Evolutionary conservation across 768 basidiomycete species (phyloP).

Genomic region (Suillus subluteus): DNA sequence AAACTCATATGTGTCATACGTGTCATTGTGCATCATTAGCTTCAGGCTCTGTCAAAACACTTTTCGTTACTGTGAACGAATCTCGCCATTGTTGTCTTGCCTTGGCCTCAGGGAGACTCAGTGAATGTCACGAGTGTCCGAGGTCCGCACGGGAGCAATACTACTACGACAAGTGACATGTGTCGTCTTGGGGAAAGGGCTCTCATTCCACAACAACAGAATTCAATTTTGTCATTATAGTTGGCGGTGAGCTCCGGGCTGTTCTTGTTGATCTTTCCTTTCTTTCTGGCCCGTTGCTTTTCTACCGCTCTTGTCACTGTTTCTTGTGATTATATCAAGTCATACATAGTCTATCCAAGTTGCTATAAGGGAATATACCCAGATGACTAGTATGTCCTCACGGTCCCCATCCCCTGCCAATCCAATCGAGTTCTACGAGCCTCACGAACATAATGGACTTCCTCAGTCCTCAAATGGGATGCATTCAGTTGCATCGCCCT

Average conservation of each 20-base stretch:
- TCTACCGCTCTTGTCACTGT: slow-evolving; percentile 17
- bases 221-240: slow-evolving; percentile 6
- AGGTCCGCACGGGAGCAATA: slow-evolving; percentile 19
- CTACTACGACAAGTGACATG: neutral
- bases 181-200: slow-evolving; percentile 4
- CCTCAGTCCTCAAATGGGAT: slow-evolving; percentile 13
- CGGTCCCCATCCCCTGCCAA: slow-evolving; percentile 20
- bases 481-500: slow-evolving; percentile 15
- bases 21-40: neutral
- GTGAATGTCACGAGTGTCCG: slow-evolving; percentile 17
- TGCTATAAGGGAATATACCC: slow-evolving; percentile 16
- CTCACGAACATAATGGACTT: slow-evolving; percentile 8
- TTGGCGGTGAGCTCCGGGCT: slow-evolving; percentile 12
- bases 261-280: slow-evolving; percentile 19
- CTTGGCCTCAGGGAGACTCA: neutral
- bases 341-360: slow-evolving; percentile 11
- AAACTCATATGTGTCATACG: neutral
- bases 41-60: neutral
- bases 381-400: slow-evolving; percentile 18
- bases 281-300: slow-evolving; percentile 15
- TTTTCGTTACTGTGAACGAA: neutral
- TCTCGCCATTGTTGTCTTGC: neutral
- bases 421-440: slow-evolving; percentile 23
- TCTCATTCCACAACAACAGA: slow-evolving; percentile 12
- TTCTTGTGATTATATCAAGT: slow-evolving; percentile 26